These are phyloP conservation scores for Pseudozyma thailandica DNA, from an alignment of 1,284 basidiomycete genomes.

Conservation along the genomic window DNA sequence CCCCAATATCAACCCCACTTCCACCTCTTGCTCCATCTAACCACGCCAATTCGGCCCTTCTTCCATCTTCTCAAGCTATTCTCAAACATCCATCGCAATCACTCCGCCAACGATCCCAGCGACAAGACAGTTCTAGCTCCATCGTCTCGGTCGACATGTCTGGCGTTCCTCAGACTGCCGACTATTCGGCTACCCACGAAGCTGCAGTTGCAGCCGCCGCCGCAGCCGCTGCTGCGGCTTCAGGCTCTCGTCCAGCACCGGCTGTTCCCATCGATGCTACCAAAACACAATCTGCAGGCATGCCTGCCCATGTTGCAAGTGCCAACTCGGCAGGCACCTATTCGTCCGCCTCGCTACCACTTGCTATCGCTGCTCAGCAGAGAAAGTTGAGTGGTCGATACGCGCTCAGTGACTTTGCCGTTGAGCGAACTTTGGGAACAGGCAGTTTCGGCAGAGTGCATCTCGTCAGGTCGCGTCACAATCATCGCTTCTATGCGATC, in stretches of 20 bases:
- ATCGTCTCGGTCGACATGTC: conserved; percentile 26
- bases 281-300: conserved; percentile 15
- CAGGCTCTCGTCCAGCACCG: conserved; percentile 4
- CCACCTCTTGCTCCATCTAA: conserved; percentile 27
- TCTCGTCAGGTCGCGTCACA: conserved; percentile 62
- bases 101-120: background rate
- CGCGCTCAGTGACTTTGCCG: conserved; percentile 62
- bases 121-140: conserved; percentile 3
- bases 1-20: conserved; percentile 5
- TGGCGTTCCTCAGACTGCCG: conserved; percentile 18
- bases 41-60: conserved; percentile 13
- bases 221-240: conserved; percentile 10
- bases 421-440: conserved; percentile 65
- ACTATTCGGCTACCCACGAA: conserved; percentile 42
- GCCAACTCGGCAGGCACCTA: conserved; percentile 50
- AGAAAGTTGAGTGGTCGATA: conserved; percentile 64
- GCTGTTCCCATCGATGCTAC: background rate
- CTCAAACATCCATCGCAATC: background rate
- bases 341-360: conserved; percentile 39
- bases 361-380: conserved; percentile 49
- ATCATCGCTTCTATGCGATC: conserved; percentile 66
- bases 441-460: conserved; percentile 66
- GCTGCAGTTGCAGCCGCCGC: conserved; percentile 34
- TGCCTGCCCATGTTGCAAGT: conserved; percentile 19
- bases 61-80: background rate